Base-by-base conservation (phyloP, 2,329 filamentous ascomycete species). In the Pseudocercospora pini-densiflorae region DNA sequence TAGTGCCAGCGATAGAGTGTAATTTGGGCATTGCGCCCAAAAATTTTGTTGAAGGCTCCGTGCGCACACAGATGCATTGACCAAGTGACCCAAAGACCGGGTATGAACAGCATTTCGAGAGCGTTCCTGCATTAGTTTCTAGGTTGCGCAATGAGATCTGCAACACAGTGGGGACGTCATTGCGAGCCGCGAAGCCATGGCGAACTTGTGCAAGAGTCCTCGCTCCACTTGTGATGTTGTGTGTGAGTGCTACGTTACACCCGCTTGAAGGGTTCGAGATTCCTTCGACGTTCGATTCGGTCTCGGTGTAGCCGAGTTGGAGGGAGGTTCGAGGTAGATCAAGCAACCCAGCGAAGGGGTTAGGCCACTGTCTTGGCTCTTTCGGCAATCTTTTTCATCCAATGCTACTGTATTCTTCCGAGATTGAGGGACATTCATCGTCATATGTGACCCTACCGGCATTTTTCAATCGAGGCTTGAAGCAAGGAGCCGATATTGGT, bases 71-170 rank as follows among this genome's bases (percentile, higher is more conserved):
- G 36, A 54, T 53, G 64, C 62, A 63, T 63, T 59, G 63, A 67
- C 66, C 58, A 58, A 63, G 61, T 61, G 69, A 72, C 68, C 70
- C 67, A 49, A 62, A 65, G 67, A 69, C 67, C 64, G 23, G 67
- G 67, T 59, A 64, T 67, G 45, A 62, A 60, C 57, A 64, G 29
- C 57, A 43, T 62, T 66, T 65, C 69, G 59, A 72, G 65, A 72
- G 62, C 53, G 73, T 75, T 71, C 73, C 73, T 75, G 73, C 73
- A 73, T 74, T 74, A 74, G 72, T 67, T 61, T 49, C 59, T 47
- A n/a, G 47, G 65, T 73, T 75, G 72, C 73, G 73, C 72, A 72
- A 73, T 73, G 33, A 43, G 66, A 71, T 68, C 67, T 65, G 62
- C 68, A 62, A 65, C 47, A 58, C 51, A 64, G 68, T 71, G 67